Evolutionary conservation across 2,329 filamentous ascomycete genomes (phyloP).

Genomic region (Venturia effusa): DNA sequence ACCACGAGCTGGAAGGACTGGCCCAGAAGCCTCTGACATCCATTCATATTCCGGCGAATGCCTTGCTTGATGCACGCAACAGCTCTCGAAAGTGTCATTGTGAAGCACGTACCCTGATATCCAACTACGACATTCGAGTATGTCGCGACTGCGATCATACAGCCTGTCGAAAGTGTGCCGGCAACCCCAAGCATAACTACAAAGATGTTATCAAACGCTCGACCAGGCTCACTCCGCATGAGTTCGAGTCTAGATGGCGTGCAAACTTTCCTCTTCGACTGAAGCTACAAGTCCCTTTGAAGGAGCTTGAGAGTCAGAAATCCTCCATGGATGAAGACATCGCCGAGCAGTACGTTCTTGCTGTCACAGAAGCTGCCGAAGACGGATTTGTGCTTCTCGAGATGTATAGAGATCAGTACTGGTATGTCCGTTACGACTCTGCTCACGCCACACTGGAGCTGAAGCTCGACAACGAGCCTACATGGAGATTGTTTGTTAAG

Average conservation of each 20-base stretch:
- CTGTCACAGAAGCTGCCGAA: neutral
- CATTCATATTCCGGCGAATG: neutral
- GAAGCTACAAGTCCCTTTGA: neutral
- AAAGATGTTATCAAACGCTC: constrained; percentile 20
- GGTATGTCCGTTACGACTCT: constrained; percentile 1
- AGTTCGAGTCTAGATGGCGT: neutral
- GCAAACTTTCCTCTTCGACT: neutral
- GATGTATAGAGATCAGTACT: neutral
- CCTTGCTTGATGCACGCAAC: constrained; percentile 20
- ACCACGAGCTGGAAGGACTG: neutral
- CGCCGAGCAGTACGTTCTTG: constrained; percentile 14
- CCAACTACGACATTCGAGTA: constrained; percentile 29
- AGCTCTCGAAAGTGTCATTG: constrained; percentile 45
- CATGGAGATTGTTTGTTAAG: constrained; percentile 22
- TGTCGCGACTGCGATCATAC: constrained; percentile 45
- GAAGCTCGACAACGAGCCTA: constrained; percentile 13
- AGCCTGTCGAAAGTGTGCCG: constrained; percentile 42
- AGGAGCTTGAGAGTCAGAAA: neutral
- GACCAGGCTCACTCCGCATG: constrained; percentile 11
- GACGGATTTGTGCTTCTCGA: neutral
- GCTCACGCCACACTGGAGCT: constrained; percentile 24
- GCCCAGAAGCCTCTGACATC: neutral
- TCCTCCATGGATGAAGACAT: constrained; percentile 18
- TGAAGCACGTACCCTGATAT: constrained; percentile 37
- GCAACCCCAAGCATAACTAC: constrained; percentile 43